Conservation (phyloP, 768 basidiomycete genomes). For the Mycena belliarum region DNA sequence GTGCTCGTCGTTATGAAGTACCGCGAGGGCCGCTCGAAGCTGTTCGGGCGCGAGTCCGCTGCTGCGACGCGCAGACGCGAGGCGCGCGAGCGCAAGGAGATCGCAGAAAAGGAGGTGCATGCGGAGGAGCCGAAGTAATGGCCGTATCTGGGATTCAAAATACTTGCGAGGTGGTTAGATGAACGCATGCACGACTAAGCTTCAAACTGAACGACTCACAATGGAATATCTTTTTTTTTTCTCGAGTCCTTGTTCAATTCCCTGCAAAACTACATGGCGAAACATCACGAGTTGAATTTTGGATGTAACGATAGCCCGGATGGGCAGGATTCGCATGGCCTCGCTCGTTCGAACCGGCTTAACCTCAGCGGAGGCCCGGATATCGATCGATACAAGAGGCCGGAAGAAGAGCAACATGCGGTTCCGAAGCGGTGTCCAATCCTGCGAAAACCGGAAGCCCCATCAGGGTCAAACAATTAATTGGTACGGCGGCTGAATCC, state of each 20-base stretch:
- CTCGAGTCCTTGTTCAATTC: neutral
- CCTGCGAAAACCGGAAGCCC: too few species aligned
- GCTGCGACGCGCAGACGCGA: constrained; percentile 39
- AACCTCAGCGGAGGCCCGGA: too few species aligned
- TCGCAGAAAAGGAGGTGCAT: neutral
- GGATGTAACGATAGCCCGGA: too few species aligned
- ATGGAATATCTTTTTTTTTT: neutral
- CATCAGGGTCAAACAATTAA: too few species aligned
- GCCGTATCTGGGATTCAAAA: neutral
- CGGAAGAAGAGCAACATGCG: too few species aligned
- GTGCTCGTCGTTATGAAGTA: constrained; percentile 70
- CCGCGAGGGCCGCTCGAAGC: constrained; percentile 59
- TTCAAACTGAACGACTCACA: neutral
- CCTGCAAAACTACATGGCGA: too few species aligned
- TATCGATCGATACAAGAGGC: too few species aligned
- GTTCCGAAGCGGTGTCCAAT: too few species aligned
- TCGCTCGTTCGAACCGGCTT: too few species aligned
- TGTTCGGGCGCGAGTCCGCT: constrained; percentile 59
- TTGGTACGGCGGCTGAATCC: too few species aligned
- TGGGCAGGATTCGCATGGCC: too few species aligned
- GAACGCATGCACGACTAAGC: neutral
- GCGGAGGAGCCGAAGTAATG: constrained; percentile 11
- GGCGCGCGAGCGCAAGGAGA: constrained; percentile 24
- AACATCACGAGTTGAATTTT: too few species aligned
- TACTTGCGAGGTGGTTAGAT: neutral